A percentile compares a stretch with the other conserved stretches of the same genome.
Conservation (phyloP, 495 filamentous ascomycete genomes). For the Penicillium chermesinum region DNA sequence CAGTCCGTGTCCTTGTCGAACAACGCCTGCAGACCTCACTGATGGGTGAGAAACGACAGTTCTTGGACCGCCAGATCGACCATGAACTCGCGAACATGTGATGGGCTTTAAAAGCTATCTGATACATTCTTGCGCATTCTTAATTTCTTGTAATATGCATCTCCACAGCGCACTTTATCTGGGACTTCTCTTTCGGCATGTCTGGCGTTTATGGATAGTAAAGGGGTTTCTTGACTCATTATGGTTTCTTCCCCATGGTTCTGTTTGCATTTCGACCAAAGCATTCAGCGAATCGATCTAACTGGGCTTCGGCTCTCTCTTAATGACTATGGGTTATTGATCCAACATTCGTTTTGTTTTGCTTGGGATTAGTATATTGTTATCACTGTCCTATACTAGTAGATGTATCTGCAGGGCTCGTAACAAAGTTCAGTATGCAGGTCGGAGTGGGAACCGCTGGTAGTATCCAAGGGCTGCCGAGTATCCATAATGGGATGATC, state of each 20-base stretch:
- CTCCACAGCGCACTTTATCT: conserved; percentile 13
- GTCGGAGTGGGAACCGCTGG: too few relatives aligned
- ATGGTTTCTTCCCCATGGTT: conserved; percentile 1
- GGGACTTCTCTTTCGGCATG: conserved; percentile 21
- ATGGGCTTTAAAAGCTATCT: conserved; percentile 15
- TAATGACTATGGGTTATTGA: not conserved
- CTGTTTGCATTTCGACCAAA: conserved; percentile 11
- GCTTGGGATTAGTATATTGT: not conserved
- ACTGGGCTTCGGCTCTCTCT: not conserved
- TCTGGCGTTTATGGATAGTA: conserved; percentile 24
- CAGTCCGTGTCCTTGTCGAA: conserved; percentile 82
- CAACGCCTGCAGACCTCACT: conserved; percentile 86
- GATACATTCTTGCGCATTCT: conserved; percentile 7
- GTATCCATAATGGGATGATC: too few relatives aligned
- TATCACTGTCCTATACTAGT: too few relatives aligned
- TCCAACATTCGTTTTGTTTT: not conserved
- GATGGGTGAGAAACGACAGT: conserved; percentile 71
- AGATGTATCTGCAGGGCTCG: too few relatives aligned
- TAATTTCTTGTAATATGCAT: conserved; percentile 21
- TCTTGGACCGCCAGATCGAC: conserved; percentile 90
- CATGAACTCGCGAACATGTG: conserved; percentile 91
- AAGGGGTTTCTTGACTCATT: conserved; percentile 6
- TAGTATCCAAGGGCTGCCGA: too few relatives aligned
- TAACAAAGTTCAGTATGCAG: too few relatives aligned
- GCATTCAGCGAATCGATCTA: conserved; percentile 17